Base-by-base conservation (phyloP, 768 basidiomycete genomes). In the Xerocomellus intermedius region DNA sequence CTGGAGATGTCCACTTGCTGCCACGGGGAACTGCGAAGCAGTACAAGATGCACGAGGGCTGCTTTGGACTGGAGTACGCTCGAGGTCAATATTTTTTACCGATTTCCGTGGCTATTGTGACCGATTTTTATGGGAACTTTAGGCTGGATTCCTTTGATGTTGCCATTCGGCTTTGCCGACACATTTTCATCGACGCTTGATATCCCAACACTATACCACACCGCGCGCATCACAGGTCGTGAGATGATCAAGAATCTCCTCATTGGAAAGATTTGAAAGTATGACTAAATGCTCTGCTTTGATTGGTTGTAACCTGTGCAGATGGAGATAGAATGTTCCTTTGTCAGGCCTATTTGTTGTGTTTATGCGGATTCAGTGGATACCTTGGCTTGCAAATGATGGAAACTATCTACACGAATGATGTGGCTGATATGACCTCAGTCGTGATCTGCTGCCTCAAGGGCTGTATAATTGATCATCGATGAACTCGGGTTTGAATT, bases 101-200 rank as follows among this genome's bases (percentile, higher is more conserved):
- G 33, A 46, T 26, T 43, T 44, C 10, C 38, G 24, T 32, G 33
- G 19, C 7, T 21, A 30, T 42, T 28, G 24, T 30, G 44, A 12
- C 38, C 26, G 24, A 38, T 32, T 38, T 50, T 12, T 14, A 53
- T 33, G 50, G 45, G 42, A n/a, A 49, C 8, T 16, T 10, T 32
- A 97, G 95, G 96, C 22, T 98, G 96, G 94, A 98, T 99, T 62
- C 96, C 97, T 0, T 75, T 87, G 42, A 98, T 98, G 96, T 69
- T 98, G 57, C 94, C 94, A 0, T 98, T 99, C 63, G 97, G 97
- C 0, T 80, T 94, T 52, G 86, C 87, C 28, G 97, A 99, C 71
- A 78, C 77, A 5, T 63, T 98, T 47, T 82, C 86, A 14, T 98
- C 96, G 16, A 98, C 96, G 2, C 82, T 98, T 19, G 96, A 99